phyloP scores from a whole-genome alignment of 2,329 filamentous ascomycete genomes.

The Penicillium hordei region DNA sequence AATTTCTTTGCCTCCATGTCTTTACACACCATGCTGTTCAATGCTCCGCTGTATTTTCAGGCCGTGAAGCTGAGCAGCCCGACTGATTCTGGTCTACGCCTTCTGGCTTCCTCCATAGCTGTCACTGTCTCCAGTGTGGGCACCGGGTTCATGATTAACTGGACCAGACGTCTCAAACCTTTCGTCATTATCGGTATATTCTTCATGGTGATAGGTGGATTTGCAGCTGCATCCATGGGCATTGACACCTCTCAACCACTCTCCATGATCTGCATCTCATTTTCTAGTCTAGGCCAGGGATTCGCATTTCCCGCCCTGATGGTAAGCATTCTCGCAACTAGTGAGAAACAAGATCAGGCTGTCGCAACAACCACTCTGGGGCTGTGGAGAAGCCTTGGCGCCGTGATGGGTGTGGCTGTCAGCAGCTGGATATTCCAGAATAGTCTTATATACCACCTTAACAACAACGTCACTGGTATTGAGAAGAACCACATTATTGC shows the following conservation, averaged over 20 bases:
- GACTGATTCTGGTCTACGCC: slow-evolving; percentile 69
- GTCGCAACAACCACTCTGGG: slow-evolving; percentile 69
- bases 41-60: slow-evolving; percentile 74
- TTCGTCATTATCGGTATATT: slow-evolving; percentile 55
- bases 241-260: slow-evolving; percentile 52
- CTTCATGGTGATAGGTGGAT: slow-evolving; percentile 53
- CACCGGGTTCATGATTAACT: slow-evolving; percentile 64
- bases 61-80: slow-evolving; percentile 69
- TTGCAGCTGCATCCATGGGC: slow-evolving; percentile 52
- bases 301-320: slow-evolving; percentile 66
- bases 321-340: slow-evolving; percentile 62
- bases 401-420: slow-evolving; percentile 70
- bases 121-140: slow-evolving; percentile 56
- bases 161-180: slow-evolving; percentile 60
- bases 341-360: slow-evolving; percentile 62
- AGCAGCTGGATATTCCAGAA: slow-evolving; percentile 75
- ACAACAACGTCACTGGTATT: slow-evolving; percentile 57
- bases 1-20: slow-evolving; percentile 54
- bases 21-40: slow-evolving; percentile 63
- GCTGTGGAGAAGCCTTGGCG: slow-evolving; percentile 69
- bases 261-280: slow-evolving; percentile 60
- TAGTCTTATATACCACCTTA: slow-evolving; percentile 60
- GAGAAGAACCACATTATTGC: slow-evolving; percentile 56
- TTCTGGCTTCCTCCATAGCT: slow-evolving; percentile 63
- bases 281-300: slow-evolving; percentile 59